Percentiles rank a stretch among this genome's conserved stretches.
These are phyloP conservation scores for Penicillium robsamsonii DNA, from an alignment of 495 filamentous ascomycete genomes.

Conservation along the genomic window DNA sequence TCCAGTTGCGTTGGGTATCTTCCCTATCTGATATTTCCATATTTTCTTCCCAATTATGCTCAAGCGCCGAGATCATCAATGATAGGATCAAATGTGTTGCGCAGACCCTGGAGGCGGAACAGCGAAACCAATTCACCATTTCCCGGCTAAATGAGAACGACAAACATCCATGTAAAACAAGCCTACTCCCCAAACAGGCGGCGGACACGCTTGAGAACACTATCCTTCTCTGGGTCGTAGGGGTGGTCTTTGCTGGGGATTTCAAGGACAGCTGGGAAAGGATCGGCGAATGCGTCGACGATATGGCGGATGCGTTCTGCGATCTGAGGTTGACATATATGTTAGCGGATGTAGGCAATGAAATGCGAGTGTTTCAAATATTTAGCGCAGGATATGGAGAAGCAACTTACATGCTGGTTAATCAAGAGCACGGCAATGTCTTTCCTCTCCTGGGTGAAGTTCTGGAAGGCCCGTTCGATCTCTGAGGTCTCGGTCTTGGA, in stretches of 20 bases:
- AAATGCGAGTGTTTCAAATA: not conserved
- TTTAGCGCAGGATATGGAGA: not conserved
- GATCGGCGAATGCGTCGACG: slow-evolving; percentile 53
- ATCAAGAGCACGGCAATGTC: slow-evolving; percentile 96
- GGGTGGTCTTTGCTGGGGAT: slow-evolving; percentile 99
- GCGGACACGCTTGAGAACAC: slow-evolving; percentile 85
- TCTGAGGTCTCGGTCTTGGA: slow-evolving; percentile 80
- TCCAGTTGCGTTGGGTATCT: slow-evolving; percentile 29
- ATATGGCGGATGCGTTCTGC: slow-evolving; percentile 89
- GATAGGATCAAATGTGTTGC: not conserved
- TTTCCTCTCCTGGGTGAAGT: slow-evolving; percentile 83
- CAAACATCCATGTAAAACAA: slow-evolving; percentile 1
- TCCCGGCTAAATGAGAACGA: slow-evolving; percentile 8
- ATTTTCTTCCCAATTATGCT: slow-evolving; percentile 5
- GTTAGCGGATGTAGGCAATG: not conserved
- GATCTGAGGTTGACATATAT: slow-evolving; percentile 51
- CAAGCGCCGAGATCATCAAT: slow-evolving; percentile 6
- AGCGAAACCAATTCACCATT: not conserved
- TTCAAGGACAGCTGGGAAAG: slow-evolving; percentile 68
- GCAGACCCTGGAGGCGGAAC: not conserved
- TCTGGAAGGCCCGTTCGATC: slow-evolving; percentile 89
- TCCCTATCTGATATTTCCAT: slow-evolving; percentile 23
- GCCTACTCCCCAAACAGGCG: slow-evolving; percentile 86
- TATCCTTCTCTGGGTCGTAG: slow-evolving; percentile 99
- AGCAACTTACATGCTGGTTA: slow-evolving; percentile 84